Evolutionary conservation across 2,329 filamentous ascomycete species (phyloP), one percentile per base, ranked within the genome.

Genomic region (Exophiala alcalophila): DNA sequence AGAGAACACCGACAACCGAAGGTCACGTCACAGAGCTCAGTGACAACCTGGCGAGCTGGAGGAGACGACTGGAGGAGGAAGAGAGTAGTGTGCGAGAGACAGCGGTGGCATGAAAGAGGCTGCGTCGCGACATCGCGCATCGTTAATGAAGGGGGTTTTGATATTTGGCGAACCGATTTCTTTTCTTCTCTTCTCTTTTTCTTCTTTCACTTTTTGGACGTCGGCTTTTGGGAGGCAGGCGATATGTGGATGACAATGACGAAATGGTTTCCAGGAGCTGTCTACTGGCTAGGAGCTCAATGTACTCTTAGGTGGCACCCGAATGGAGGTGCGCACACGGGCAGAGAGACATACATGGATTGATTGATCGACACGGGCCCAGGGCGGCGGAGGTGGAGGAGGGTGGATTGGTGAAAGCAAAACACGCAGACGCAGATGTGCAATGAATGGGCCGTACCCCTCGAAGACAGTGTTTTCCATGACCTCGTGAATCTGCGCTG

Each of bases 11-110:
- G 11, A 70, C 69, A 10, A 69, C 66, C 54, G 69, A 71, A 25
- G 63, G 58, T 15, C 59, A 61, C 19, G 63, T 65, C 10, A 34
- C 44, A 7, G 60, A 64, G 16, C 69, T 88, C 54, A 87, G 78
- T 57, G 83, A 83, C 60, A 87, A 80, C 56, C 66, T 92, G 29
- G 81, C 83, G 8, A 84, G 86, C 61, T 94, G 87, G 87, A 76
- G 86, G 55, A 85, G 86, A 64, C 75, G 84, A 57, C 72, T 92
- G 41, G 85, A 91, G 62, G 70, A 72, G 39, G 74, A 77, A 50
- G 73, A 76, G 47, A 49, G 50, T 27, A 44, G 34, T 5, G 21
- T 35, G 7, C 40, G 37, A 29, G 36, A 45, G 25, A 36, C 38
- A 15, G 24, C 36, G 3, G 49, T 49, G 14, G 41, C 37, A 19